Conservation (phyloP, 2,329 filamentous ascomycete genomes). For the Colletotrichum kahawae region DNA sequence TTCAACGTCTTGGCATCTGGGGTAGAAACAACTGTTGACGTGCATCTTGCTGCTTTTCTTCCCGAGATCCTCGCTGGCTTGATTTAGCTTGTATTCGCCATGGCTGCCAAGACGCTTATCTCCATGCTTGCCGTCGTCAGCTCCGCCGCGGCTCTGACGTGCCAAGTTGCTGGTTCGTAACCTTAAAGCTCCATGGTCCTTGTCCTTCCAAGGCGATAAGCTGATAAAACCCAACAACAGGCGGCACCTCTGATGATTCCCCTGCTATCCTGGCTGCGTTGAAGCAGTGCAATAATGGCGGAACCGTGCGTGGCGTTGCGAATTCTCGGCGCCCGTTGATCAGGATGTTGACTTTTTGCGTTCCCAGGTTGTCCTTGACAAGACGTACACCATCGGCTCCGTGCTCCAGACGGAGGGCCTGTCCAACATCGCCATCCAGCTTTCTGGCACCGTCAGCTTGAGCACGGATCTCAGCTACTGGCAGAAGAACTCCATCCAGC, state of each 20-base stretch:
- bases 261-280: constrained; percentile 55
- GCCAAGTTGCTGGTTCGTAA: neutral
- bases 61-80: neutral
- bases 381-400: constrained; percentile 65
- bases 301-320: constrained; percentile 41
- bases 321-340: fast-evolving
- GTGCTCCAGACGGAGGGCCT: constrained; percentile 70
- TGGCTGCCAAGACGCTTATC: neutral
- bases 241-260: constrained; percentile 31
- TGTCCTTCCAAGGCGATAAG: neutral
- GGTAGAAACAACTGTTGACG: neutral
- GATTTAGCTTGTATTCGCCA: neutral
- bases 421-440: constrained; percentile 65
- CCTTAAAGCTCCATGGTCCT: neutral
- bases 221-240: neutral
- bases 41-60: neutral
- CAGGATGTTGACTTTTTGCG: neutral
- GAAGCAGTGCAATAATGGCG: constrained; percentile 65
- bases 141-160: neutral
- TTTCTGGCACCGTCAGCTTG: constrained; percentile 63
- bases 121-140: neutral
- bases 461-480: constrained; percentile 72
- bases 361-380: constrained; percentile 55
- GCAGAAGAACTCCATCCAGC: constrained; percentile 67
- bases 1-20: neutral